These are phyloP conservation scores for Coffea humblotiana DNA, from an alignment of 305 asterid species.

Conservation along the genomic window DNA sequence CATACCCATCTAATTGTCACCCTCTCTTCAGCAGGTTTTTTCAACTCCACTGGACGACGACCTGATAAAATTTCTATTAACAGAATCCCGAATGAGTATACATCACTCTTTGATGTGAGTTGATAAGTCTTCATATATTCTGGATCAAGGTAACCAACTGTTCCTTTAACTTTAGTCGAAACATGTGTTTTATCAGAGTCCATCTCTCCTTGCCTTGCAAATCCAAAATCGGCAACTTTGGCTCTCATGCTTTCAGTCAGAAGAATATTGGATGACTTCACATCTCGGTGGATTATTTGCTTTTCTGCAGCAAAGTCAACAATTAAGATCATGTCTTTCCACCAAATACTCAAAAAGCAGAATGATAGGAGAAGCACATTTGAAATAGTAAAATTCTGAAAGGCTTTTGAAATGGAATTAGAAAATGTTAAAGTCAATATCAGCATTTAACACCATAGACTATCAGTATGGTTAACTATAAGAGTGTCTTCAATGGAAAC, in stretches of 20 bases:
- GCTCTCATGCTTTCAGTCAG: conserved; percentile 87
- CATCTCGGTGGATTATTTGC: conserved; percentile 97
- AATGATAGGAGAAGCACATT: not conserved
- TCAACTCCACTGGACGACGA: conserved; percentile 90
- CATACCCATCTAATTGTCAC: conserved; percentile 89
- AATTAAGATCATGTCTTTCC: not conserved
- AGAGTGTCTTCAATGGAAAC: not conserved
- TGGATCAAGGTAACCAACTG: conserved; percentile 95
- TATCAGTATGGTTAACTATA: no score
- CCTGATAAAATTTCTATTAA: conserved; percentile 79
- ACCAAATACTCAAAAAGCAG: not conserved
- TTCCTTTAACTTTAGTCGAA: conserved; percentile 90
- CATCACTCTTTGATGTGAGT: conserved; percentile 91
- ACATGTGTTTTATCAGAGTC: conserved; percentile 79
- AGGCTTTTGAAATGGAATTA: not conserved
- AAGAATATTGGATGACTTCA: conserved; percentile 93
- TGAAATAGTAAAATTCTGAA: not conserved
- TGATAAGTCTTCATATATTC: conserved; percentile 91
- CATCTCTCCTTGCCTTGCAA: conserved; percentile 76
- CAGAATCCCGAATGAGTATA: conserved; percentile 90
- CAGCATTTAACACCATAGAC: not conserved
- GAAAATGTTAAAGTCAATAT: not conserved
- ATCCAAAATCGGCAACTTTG: conserved; percentile 98
- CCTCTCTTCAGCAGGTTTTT: conserved; percentile 61
- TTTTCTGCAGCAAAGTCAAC: conserved; percentile 54